phyloP scores from a whole-genome alignment of 139 green algal genomes.

The Tetradesmus obliquus region DNA sequence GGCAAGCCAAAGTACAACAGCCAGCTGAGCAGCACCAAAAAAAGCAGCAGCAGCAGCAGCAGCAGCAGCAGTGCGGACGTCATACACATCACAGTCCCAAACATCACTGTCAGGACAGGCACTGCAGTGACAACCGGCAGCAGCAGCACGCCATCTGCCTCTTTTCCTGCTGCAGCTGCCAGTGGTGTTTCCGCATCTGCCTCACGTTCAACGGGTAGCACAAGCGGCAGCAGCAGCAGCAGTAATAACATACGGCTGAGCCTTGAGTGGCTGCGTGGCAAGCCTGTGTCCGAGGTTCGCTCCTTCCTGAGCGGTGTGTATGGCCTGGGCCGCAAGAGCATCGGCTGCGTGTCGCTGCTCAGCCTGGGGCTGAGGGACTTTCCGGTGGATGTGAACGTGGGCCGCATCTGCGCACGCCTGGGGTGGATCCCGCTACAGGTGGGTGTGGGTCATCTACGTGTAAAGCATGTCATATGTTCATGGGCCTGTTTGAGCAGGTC shows the following conservation, averaged over 20 bases:
- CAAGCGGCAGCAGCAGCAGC: constrained; percentile 22
- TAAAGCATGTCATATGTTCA: too few species aligned
- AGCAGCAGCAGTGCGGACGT: background rate
- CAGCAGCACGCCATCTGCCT: background rate
- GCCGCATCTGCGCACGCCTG: constrained; percentile 77
- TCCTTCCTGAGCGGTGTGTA: constrained; percentile 44
- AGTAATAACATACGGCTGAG: constrained; percentile 47
- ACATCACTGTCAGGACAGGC: background rate
- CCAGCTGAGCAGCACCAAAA: background rate
- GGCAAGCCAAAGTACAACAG: constrained; percentile 10
- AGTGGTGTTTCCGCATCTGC: background rate
- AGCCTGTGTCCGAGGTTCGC: constrained; percentile 41
- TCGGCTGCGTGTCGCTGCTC: constrained; percentile 81
- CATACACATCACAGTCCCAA: constrained; percentile 1
- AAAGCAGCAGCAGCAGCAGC: constrained; percentile 32
- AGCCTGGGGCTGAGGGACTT: constrained; percentile 72
- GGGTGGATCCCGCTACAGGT: constrained; percentile 80
- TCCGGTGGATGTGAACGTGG: constrained; percentile 87
- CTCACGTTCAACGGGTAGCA: background rate
- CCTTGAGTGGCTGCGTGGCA: constrained; percentile 71
- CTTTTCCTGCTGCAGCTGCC: background rate
- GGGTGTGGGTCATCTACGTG: background rate
- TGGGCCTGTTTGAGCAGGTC: background rate
- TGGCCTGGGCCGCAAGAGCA: constrained; percentile 82
- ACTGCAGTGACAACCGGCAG: background rate